Conservation (phyloP, 306 rosid species). For the Vigna nakashimae region DNA sequence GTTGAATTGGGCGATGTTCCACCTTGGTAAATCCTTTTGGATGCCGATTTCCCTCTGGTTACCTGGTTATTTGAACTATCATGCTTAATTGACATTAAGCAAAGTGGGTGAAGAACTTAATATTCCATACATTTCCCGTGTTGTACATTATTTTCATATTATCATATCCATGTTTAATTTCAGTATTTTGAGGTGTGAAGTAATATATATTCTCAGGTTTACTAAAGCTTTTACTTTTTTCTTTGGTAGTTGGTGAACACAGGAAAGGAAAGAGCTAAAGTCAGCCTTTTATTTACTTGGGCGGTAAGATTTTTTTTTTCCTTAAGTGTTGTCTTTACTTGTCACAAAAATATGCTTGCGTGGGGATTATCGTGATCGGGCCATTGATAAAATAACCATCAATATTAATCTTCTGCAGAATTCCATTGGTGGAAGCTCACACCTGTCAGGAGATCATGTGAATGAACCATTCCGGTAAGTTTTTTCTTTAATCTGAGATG, state of each 20-base stretch:
- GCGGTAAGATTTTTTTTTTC: slow-evolving; percentile 67
- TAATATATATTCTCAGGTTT: slow-evolving; percentile 23
- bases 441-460: slow-evolving; percentile 87
- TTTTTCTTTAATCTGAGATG: slow-evolving; percentile 19
- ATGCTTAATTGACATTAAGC: not conserved
- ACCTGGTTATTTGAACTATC: not conserved
- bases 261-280: slow-evolving; percentile 98
- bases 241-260: slow-evolving; percentile 88
- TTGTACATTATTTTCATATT: not conserved
- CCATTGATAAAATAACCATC: slow-evolving; percentile 41
- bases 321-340: slow-evolving; percentile 32
- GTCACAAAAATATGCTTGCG: not conserved
- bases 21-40: slow-evolving; percentile 23
- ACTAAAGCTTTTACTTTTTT: slow-evolving; percentile 36
- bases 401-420: slow-evolving; percentile 68
- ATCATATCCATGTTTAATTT: slow-evolving; percentile 32
- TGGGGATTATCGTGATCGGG: not conserved
- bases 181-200: slow-evolving; percentile 21
- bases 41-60: slow-evolving; percentile 16
- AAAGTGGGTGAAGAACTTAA: not conserved
- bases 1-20: not conserved
- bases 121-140: slow-evolving; percentile 23
- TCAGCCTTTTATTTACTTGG: slow-evolving; percentile 97
- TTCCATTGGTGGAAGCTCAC: slow-evolving; percentile 94
- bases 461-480: slow-evolving; percentile 92